Evolutionary conservation across 1,284 basidiomycete genomes (phyloP), one percentile per base, ranked within the genome.

Genomic region (Ustilago hordei): DNA sequence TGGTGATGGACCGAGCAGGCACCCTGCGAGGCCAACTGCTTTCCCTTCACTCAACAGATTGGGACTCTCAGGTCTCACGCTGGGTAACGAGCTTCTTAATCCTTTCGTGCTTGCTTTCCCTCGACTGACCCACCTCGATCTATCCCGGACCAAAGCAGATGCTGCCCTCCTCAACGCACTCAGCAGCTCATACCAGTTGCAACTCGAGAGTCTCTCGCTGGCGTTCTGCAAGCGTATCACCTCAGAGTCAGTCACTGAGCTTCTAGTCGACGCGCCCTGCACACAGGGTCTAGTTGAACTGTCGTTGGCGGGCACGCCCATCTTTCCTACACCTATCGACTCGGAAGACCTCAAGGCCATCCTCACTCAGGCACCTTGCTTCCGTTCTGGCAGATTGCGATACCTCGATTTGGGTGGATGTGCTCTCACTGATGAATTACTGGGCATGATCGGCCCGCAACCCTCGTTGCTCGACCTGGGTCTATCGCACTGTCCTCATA

Each of bases 371-470:
- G 95, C 95, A 0, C 95, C 95, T 0, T 94, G 93, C 84, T 93
- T 99, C 88, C 88, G 88, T 13, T 91, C 89, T 38, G 93, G 94
- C 17, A 87, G 90, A 61, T 88, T 98, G 52, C 89, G 91, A 17
- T 98, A 95, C 87, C 90, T 99, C 68, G 96, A 99, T 86, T 86
- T 99, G 19, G 95, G 95, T 11, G 93, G 93, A 67, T 89, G 93
- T 6, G 91, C 91, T 0, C 81, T 98, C 54, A 93, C 91, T 5
- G 87, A 89, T 60, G 80, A 65, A 35, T 62, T 81, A 35, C 76
- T 86, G 5, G 89, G 89, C 4, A 86, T 92, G 48, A 87, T 91
- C 4, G 86, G 88, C 0, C 87, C 91, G 2, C 95, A 95, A 85
- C 91, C 91, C 1, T 89, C 89, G 43, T 88, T 99, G 23, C 91